Percentiles rank a stretch among this genome's conserved stretches.
Conservation (phyloP, 306 rosid genomes). For the Aeschynomene evenia region DNA sequence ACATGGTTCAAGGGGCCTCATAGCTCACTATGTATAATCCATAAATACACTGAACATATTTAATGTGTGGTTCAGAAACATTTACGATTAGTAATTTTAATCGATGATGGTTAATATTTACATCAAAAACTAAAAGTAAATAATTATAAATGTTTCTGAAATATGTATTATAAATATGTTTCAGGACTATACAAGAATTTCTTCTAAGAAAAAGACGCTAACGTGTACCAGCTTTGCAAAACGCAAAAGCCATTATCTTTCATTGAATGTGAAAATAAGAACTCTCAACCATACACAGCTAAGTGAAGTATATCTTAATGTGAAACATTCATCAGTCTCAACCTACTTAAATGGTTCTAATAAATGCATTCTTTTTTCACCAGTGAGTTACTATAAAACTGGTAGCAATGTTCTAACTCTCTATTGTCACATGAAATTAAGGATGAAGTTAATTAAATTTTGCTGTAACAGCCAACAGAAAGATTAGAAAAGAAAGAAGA, state of each 20-base stretch:
- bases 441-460: not conserved
- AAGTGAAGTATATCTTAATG: slow-evolving; percentile 16
- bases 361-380: slow-evolving; percentile 54
- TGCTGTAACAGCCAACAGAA: slow-evolving; percentile 12
- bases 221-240: slow-evolving; percentile 32
- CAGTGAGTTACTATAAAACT: not conserved
- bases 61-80: no score
- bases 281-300: slow-evolving; percentile 52
- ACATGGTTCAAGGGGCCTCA: slow-evolving; percentile 58
- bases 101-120: no score
- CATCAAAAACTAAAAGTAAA: no score
- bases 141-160: no score
- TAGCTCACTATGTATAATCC: not conserved
- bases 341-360: slow-evolving; percentile 52
- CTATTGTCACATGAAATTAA: not conserved
- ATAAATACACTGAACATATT: no score
- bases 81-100: no score
- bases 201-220: slow-evolving; percentile 42
- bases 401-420: not conserved
- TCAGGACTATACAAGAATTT: no score
- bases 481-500: no score
- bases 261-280: slow-evolving; percentile 45
- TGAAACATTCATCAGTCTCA: slow-evolving; percentile 41
- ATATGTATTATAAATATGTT: no score
- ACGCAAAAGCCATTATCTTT: slow-evolving; percentile 30